Evolutionary conservation across 345 rosid genomes (phyloP), one percentile per base, ranked within the genome.

Genomic region (Hibiscus trionum): DNA sequence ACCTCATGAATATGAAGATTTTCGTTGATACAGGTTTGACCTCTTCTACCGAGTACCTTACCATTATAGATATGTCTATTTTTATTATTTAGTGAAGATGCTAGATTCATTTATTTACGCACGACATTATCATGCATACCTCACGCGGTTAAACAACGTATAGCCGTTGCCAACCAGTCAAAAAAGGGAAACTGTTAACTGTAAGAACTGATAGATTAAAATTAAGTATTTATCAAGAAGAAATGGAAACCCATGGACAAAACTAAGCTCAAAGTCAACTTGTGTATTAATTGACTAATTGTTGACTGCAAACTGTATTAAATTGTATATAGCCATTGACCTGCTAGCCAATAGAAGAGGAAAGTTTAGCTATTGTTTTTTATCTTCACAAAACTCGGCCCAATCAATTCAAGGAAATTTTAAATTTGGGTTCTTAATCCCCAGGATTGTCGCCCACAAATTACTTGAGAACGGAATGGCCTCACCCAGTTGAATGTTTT

Each of bases 1-100:
- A 87, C 80, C 81, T 88, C 66, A 95, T 95, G 99, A 83, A 89
- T 78, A 86, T 95, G 99, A 95, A 92, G 84, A 96, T 96, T 66
- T 96, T 96, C 66, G 99, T 96, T 50, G 99, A 96, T 78, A 85
- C 99, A 82, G 98, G 99, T 96, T 65, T 63, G 79, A 61, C 55
- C 71, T 69, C 53, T 61, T 70, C 73, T 16, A 44, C 19, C 31
- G 66, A 47, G 69, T 61, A 65, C 39, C 66, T 73, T 61, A 42
- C 69, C 27, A 62, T 66, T 47, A 27, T 55, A 39, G 19, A 50
- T 4, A 60, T 60, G 21, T 62, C n/a, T 61, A 58, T 39, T 47
- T 21, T 61, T 68, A 61, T 58, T 31, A 73, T 81, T 60, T 49
- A 72, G 67, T 69, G 44, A 69, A 66, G 55, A 35, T 56, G 80